A percentile compares a stretch with the other conserved stretches of the same genome.
Conservation (phyloP, 2,329 filamentous ascomycete species). For the Rhexocercosporidium sp. region DNA sequence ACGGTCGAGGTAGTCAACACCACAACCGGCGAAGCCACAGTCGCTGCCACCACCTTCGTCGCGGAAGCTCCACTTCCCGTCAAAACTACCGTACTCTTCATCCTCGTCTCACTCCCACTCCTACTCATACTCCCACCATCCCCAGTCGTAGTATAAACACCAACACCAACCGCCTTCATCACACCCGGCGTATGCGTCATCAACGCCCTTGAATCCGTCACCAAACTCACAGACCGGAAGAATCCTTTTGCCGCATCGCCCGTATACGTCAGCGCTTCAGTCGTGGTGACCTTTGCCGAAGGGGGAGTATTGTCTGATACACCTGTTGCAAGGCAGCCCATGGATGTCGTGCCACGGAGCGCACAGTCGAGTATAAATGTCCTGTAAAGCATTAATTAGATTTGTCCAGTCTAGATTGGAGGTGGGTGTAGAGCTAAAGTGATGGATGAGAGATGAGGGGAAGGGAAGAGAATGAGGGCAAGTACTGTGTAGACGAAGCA, state of each 20-base stretch:
- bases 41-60: neutral
- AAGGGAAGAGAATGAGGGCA: neutral
- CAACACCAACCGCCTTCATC: neutral
- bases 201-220: slow-evolving; percentile 15
- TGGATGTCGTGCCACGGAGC: slow-evolving; percentile 15
- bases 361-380: slow-evolving; percentile 19
- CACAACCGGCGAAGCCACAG: neutral
- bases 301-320: slow-evolving; percentile 8
- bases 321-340: slow-evolving; percentile 22
- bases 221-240: slow-evolving; percentile 23
- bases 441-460: neutral
- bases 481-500: slow-evolving; percentile 7
- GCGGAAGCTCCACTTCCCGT: neutral
- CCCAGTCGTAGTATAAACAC: neutral
- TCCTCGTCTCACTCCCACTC: neutral
- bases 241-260: slow-evolving; percentile 18
- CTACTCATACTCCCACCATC: neutral
- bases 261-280: slow-evolving; percentile 14
- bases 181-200: slow-evolving; percentile 21
- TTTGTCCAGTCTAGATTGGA: too few relatives aligned
- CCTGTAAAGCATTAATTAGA: neutral
- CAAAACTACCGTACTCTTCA: neutral
- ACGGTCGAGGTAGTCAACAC: neutral
- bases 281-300: slow-evolving; percentile 4
- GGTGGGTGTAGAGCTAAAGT: too few relatives aligned